Conservation (phyloP, 441 rosid genomes). For the Brassica hybrid region DNA sequence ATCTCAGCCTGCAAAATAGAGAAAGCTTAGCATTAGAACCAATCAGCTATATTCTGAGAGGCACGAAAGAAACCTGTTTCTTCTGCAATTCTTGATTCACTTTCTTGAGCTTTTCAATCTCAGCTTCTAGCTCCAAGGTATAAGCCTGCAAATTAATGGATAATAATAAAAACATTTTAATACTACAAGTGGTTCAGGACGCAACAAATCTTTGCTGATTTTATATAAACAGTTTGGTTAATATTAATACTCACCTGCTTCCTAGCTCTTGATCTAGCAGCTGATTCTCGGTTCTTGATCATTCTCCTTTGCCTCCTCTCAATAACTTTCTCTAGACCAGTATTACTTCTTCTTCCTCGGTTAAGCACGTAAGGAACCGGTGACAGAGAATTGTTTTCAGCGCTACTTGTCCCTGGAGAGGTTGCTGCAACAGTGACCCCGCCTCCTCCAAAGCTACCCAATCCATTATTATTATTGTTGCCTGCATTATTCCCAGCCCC, state of each 20-base stretch:
- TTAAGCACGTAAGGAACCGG: slow-evolving; percentile 65
- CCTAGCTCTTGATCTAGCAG: slow-evolving; percentile 81
- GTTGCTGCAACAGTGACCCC: slow-evolving; percentile 44
- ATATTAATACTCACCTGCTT: slow-evolving; percentile 57
- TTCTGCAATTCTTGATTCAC: slow-evolving; percentile 59
- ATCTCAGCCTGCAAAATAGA: slow-evolving; percentile 53
- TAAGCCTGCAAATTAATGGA: slow-evolving; percentile 60
- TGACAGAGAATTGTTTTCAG: slow-evolving; percentile 53
- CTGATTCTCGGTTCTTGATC: no score
- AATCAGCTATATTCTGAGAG: slow-evolving; percentile 10
- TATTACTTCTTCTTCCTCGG: slow-evolving; percentile 62
- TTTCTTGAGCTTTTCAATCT: slow-evolving; percentile 67
- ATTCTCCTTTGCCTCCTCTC: slow-evolving; percentile 83
- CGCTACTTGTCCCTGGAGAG: slow-evolving; percentile 49
- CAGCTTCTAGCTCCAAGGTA: slow-evolving; percentile 72
- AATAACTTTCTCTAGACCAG: slow-evolving; percentile 67
- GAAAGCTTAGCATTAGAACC: slow-evolving; percentile 23
- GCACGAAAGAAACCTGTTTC: slow-evolving; percentile 52
- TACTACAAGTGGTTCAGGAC: slow-evolving; percentile 24
- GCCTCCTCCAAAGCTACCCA: slow-evolving; percentile 25
- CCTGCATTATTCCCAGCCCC: slow-evolving; percentile 34
- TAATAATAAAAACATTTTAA: background rate
- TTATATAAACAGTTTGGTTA: slow-evolving; percentile 11
- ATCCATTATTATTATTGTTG: slow-evolving; percentile 31
- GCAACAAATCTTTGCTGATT: slow-evolving; percentile 20